phyloP scores from a whole-genome alignment of 2,329 filamentous ascomycete genomes.

The Tolypocladium ophioglossoides region DNA sequence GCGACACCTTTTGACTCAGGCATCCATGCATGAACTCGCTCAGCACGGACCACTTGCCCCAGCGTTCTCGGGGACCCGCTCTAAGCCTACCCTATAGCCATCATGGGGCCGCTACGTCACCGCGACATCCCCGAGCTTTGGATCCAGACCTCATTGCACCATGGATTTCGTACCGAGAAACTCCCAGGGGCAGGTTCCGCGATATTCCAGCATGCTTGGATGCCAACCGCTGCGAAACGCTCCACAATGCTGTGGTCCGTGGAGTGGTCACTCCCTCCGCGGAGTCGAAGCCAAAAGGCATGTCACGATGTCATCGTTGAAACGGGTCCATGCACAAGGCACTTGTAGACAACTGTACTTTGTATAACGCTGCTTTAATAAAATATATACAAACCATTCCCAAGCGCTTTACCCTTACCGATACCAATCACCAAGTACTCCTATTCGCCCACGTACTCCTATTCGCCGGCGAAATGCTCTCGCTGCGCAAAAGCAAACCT shows the following conservation, averaged over 20 bases:
- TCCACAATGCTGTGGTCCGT: background rate
- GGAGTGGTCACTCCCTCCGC: background rate
- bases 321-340: background rate
- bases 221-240: background rate
- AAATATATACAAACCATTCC: background rate
- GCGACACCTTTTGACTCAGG: too few relatives aligned
- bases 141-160: too few relatives aligned
- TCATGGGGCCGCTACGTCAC: too few relatives aligned
- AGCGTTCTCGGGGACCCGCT: background rate
- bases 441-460: too few relatives aligned
- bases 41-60: too few relatives aligned
- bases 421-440: too few relatives aligned
- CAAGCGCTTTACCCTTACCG: background rate
- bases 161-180: too few relatives aligned
- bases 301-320: background rate
- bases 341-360: background rate
- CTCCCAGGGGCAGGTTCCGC: background rate
- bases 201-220: background rate
- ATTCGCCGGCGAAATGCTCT: background rate
- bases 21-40: too few relatives aligned
- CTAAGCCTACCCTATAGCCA: background rate
- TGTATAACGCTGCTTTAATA: background rate
- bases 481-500: background rate
- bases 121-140: too few relatives aligned
- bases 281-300: background rate